phyloP scores from a whole-genome alignment of 1,139 yeast genomes.

The Candida glucosophila region DNA sequence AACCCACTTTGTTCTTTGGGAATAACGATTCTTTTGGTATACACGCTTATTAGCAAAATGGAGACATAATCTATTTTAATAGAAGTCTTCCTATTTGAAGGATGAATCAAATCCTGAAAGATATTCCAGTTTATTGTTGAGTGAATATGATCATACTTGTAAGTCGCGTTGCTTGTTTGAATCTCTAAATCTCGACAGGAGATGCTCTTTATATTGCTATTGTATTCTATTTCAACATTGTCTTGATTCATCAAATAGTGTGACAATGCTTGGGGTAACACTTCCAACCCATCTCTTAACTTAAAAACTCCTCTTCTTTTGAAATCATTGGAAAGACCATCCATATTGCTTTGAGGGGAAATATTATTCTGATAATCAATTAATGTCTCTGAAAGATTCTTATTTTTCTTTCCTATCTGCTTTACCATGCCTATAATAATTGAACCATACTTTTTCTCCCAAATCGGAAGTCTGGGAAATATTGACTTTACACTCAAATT shows the following conservation, averaged over 20 bases:
- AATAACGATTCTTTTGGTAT: conserved; percentile 22
- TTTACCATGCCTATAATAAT: conserved; percentile 29
- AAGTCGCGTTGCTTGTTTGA: conserved; percentile 6
- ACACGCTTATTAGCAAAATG: conserved; percentile 55
- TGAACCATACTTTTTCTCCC: conserved; percentile 58
- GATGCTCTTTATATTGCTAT: conserved; percentile 13
- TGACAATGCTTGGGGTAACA: conserved; percentile 36
- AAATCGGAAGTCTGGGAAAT: conserved; percentile 39
- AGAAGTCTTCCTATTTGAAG: conserved; percentile 10
- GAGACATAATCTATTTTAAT: conserved; percentile 19
- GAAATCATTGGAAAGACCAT: conserved; percentile 23
- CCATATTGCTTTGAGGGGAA: conserved; percentile 30
- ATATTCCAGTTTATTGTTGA: conserved; percentile 50
- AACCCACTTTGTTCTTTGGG: conserved; percentile 56
- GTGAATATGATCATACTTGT: conserved; percentile 44
- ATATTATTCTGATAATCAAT: conserved; percentile 22
- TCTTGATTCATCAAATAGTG: conserved; percentile 23
- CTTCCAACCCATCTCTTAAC: conserved; percentile 44
- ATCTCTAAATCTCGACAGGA: conserved; percentile 6
- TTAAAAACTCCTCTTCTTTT: conserved; percentile 46
- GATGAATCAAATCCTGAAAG: no score
- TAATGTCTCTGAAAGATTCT: conserved; percentile 11
- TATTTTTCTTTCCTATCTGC: conserved; percentile 5
- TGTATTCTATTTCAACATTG: conserved; percentile 32
- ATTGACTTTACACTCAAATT: conserved; percentile 59